Conservation (phyloP, 2,329 filamentous ascomycete species). For the Gaeumannomyces tritici region DNA sequence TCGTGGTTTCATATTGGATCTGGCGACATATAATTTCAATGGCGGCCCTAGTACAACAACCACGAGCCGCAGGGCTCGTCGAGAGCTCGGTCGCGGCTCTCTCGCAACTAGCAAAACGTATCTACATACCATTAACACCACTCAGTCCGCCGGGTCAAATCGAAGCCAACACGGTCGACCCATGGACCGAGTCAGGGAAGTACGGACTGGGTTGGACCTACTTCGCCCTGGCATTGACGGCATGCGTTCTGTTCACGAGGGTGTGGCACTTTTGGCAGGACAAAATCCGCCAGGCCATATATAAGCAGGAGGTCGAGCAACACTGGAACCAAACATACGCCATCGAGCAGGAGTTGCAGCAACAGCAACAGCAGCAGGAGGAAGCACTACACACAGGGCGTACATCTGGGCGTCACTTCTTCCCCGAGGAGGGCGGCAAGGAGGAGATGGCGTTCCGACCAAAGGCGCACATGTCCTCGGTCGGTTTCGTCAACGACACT, state of each 20-base stretch:
- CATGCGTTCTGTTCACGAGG: constrained; percentile 57
- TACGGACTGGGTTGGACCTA: constrained; percentile 86
- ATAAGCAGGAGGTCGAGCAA: constrained; percentile 71
- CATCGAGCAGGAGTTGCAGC: constrained; percentile 36
- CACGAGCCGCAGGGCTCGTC: neutral
- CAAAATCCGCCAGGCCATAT: constrained; percentile 80
- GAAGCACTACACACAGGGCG: constrained; percentile 20
- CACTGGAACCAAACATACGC: constrained; percentile 47
- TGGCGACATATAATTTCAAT: neutral
- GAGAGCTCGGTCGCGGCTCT: constrained; percentile 17
- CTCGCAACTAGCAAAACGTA: constrained; percentile 39
- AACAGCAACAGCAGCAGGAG: constrained; percentile 8
- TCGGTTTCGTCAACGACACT: constrained; percentile 64
- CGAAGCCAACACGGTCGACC: constrained; percentile 59
- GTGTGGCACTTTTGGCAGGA: constrained; percentile 89
- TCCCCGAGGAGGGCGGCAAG: constrained; percentile 50
- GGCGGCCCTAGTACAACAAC: neutral
- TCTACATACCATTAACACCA: constrained; percentile 49
- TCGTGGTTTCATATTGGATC: neutral
- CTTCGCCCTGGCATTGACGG: constrained; percentile 66
- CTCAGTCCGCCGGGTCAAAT: constrained; percentile 52
- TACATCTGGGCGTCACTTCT: constrained; percentile 58
- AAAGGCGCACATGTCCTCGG: constrained; percentile 67
- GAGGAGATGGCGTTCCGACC: constrained; percentile 48
- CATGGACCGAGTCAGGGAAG: constrained; percentile 73